phyloP scores from a whole-genome alignment of 2,329 filamentous ascomycete species.

The Pleurostoma richardsiae region DNA sequence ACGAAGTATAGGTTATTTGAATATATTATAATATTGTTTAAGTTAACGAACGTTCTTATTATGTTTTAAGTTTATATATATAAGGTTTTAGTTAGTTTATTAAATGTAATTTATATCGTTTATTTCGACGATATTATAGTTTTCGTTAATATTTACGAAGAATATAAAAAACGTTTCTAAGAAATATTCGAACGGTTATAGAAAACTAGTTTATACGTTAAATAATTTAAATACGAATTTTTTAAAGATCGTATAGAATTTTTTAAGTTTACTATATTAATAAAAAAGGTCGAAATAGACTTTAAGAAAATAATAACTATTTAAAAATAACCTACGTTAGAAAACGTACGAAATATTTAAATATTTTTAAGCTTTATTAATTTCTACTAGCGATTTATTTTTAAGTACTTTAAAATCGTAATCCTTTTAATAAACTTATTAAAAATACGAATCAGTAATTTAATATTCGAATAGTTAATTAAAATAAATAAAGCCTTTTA shows the following conservation, averaged over 20 bases:
- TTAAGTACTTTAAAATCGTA: background rate
- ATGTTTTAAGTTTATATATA: background rate
- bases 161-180: too few relatives aligned
- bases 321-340: background rate
- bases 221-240: too few relatives aligned
- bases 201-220: too few relatives aligned
- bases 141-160: too few relatives aligned
- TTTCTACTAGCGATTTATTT: background rate
- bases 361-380: background rate
- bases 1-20: slow-evolving; percentile 2
- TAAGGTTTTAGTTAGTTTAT: background rate
- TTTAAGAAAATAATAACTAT: background rate
- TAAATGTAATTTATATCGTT: background rate
- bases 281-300: background rate
- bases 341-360: background rate
- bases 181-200: too few relatives aligned
- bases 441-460: background rate
- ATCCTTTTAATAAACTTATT: background rate
- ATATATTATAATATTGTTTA: background rate
- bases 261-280: background rate
- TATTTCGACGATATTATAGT: too few relatives aligned
- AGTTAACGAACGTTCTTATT: too few relatives aligned
- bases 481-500: background rate
- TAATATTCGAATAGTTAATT: background rate
- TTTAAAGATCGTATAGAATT: background rate